Conservation (phyloP, 805 yeast species). For the Schizosaccharomyces pombe region DNA sequence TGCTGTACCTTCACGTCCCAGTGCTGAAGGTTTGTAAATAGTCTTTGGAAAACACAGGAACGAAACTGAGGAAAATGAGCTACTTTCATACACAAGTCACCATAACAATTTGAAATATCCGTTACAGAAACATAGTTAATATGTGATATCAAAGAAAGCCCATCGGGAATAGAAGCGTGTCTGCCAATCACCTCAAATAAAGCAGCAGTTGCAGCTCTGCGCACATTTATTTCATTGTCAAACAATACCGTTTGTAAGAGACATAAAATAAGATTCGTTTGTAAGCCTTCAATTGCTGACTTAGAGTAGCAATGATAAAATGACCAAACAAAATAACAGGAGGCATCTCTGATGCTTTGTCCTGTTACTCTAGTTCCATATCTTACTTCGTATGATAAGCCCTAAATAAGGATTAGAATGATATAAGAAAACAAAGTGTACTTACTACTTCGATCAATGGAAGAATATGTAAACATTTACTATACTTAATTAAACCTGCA, state of each 20-base stretch:
- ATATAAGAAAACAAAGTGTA: not conserved
- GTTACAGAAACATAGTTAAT: slow-evolving; percentile 31
- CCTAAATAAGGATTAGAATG: not conserved
- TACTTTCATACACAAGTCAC: slow-evolving; percentile 16
- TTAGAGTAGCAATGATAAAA: slow-evolving; percentile 20
- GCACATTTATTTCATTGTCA: slow-evolving; percentile 48
- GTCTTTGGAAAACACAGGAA: slow-evolving; percentile 9
- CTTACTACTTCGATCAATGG: not conserved
- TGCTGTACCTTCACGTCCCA: slow-evolving; percentile 23
- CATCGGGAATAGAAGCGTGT: slow-evolving; percentile 18
- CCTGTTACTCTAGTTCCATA: slow-evolving; percentile 29
- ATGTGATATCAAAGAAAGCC: slow-evolving; percentile 27
- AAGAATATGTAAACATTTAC: not conserved
- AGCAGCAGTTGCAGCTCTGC: slow-evolving; percentile 71
- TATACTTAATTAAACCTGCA: not conserved
- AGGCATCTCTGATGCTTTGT: slow-evolving; percentile 54
- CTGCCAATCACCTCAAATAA: slow-evolving; percentile 71
- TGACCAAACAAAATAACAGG: slow-evolving; percentile 73
- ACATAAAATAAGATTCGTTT: slow-evolving; percentile 11
- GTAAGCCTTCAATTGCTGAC: not conserved
- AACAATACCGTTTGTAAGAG: slow-evolving; percentile 33
- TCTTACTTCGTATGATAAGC: not conserved
- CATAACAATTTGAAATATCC: slow-evolving; percentile 20
- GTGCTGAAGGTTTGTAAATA: slow-evolving; percentile 12
- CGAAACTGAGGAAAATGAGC: slow-evolving; percentile 6